Conservation (phyloP, 805 yeast species). For the Scheffersomyces coipomensis region DNA sequence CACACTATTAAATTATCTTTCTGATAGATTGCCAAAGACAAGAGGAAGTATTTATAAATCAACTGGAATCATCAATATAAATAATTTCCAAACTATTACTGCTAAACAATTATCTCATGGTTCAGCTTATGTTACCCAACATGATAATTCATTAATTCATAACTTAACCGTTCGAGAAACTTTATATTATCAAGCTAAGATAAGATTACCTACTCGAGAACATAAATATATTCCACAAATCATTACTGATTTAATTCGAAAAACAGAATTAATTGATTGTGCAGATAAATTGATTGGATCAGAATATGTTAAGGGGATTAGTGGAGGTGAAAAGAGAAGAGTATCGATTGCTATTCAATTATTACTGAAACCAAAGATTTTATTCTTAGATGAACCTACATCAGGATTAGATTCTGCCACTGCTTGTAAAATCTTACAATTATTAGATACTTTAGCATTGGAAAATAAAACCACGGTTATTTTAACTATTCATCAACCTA, state of each 20-base stretch:
- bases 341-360: conserved; percentile 81
- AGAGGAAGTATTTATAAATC: conserved; percentile 13
- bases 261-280: conserved; percentile 70
- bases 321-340: conserved; percentile 69
- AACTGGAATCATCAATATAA: conserved; percentile 18
- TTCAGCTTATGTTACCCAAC: conserved; percentile 80
- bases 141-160: conserved; percentile 70
- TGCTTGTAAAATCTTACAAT: conserved; percentile 62
- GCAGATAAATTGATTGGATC: conserved; percentile 60
- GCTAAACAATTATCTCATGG: conserved; percentile 23
- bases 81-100: conserved; percentile 22
- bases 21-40: conserved; percentile 45
- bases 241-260: conserved; percentile 59
- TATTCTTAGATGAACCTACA: conserved; percentile 84
- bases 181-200: conserved; percentile 63
- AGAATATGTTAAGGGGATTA: conserved; percentile 37
- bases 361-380: conserved; percentile 65
- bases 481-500: conserved; percentile 83
- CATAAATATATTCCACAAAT: conserved; percentile 42
- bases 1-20: conserved; percentile 38
- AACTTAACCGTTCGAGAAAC: conserved; percentile 79
- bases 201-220: conserved; percentile 51
- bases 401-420: conserved; percentile 85
- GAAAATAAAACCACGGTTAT: conserved; percentile 65
- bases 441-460: conserved; percentile 54